A percentile compares a stretch with the other conserved stretches of the same genome.
phyloP scores from a whole-genome alignment of 2,329 filamentous ascomycete species.

The Coniochaeta hoffmannii region DNA sequence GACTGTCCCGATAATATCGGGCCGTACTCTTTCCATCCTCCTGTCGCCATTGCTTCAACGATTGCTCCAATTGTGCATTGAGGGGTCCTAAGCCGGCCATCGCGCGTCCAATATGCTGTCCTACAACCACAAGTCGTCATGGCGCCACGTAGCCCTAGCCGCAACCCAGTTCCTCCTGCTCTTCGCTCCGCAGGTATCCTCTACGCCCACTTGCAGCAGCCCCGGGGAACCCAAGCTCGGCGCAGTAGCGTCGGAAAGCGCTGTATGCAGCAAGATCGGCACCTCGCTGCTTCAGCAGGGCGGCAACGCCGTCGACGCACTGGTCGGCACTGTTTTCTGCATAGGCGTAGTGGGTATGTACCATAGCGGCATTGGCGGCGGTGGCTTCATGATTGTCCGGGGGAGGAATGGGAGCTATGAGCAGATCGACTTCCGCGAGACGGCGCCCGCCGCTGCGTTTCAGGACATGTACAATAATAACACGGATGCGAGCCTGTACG shows the following conservation, averaged over 20 bases:
- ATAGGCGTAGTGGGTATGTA: conserved; percentile 49
- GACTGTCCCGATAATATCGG: too few species aligned
- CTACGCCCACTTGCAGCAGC: background rate
- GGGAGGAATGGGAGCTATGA: conserved; percentile 61
- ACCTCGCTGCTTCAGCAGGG: conserved; percentile 47
- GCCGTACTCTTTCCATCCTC: too few species aligned
- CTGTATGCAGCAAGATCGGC: conserved; percentile 53
- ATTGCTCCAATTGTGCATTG: too few species aligned
- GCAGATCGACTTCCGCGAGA: conserved; percentile 79
- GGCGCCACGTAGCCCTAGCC: background rate
- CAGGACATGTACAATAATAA: conserved; percentile 77
- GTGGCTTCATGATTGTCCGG: conserved; percentile 72
- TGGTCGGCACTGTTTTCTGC: conserved; percentile 58
- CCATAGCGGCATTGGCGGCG: conserved; percentile 63
- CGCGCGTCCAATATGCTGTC: too few species aligned
- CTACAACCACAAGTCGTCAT: too few species aligned
- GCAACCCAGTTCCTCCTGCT: background rate
- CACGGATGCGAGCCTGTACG: conserved; percentile 52
- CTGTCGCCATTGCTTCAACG: too few species aligned
- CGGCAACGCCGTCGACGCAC: conserved; percentile 60
- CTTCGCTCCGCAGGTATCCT: background rate
- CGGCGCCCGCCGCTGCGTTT: conserved; percentile 69
- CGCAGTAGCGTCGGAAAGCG: conserved; percentile 54
- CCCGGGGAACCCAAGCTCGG: conserved; percentile 27
- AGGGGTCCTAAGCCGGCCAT: too few species aligned